phyloP scores from a whole-genome alignment of 768 basidiomycete species.

The Suillus hirtellus region DNA sequence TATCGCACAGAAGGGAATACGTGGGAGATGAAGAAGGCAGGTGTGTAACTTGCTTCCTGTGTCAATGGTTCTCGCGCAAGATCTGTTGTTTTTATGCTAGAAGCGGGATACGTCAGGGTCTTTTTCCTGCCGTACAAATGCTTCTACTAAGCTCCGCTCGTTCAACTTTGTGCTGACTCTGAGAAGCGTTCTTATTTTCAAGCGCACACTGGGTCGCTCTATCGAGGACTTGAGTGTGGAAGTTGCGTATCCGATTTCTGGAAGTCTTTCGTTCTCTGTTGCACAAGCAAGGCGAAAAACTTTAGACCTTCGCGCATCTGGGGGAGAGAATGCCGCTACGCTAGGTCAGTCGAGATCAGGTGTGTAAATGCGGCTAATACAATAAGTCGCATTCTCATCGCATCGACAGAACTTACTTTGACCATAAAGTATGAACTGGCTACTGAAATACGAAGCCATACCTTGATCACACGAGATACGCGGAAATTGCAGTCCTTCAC shows the following conservation, averaged over 20 bases:
- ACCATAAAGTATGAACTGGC: slow-evolving; percentile 41
- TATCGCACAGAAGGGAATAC: slow-evolving; percentile 47
- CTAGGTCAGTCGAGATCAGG: slow-evolving; percentile 42
- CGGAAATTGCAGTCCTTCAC: slow-evolving; percentile 48
- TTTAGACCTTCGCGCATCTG: slow-evolving; percentile 31
- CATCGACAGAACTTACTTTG: slow-evolving; percentile 49
- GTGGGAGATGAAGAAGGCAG: slow-evolving; percentile 53
- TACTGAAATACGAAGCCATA: slow-evolving; percentile 42
- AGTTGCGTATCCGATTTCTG: slow-evolving; percentile 50
- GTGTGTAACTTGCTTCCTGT: slow-evolving; percentile 33
- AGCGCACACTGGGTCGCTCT: slow-evolving; percentile 13
- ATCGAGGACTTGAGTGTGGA: slow-evolving; percentile 10
- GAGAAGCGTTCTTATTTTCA: slow-evolving; percentile 15
- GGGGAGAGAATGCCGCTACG: slow-evolving; percentile 19
- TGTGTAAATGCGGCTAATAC: slow-evolving; percentile 24
- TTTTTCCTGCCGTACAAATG: neutral
- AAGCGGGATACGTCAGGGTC: neutral
- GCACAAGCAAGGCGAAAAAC: slow-evolving; percentile 50
- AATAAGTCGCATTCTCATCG: slow-evolving; percentile 9
- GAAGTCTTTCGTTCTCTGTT: slow-evolving; percentile 53
- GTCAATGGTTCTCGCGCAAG: slow-evolving; percentile 9
- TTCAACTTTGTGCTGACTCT: slow-evolving; percentile 8
- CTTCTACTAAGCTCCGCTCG: neutral
- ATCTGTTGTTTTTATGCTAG: neutral
- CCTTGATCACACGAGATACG: slow-evolving; percentile 49